These are phyloP conservation scores for Brassica hybrid DNA, from an alignment of 441 rosid genomes.

Conservation along the genomic window DNA sequence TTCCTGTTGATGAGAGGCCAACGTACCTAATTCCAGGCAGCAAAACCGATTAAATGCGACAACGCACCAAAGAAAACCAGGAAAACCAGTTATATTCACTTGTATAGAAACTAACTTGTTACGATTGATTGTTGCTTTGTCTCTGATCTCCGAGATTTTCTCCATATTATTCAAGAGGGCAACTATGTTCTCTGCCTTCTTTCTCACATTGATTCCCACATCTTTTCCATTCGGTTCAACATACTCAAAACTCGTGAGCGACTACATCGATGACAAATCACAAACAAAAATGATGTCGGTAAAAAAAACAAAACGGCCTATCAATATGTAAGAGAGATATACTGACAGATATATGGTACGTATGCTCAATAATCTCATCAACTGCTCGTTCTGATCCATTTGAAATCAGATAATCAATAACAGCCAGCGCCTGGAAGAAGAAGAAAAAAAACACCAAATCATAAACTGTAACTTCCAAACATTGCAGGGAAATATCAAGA, in stretches of 20 bases:
- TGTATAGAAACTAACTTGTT: slow-evolving; percentile 72
- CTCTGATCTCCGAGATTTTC: slow-evolving; percentile 87
- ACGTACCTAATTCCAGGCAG: slow-evolving; percentile 57
- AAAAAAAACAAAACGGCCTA: slow-evolving; percentile 19
- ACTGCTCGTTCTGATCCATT: slow-evolving; percentile 97
- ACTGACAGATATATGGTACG: slow-evolving; percentile 94
- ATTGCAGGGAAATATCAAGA: slow-evolving; percentile 14
- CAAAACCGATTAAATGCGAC: neutral
- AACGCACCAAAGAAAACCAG: neutral
- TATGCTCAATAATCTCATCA: slow-evolving; percentile 95
- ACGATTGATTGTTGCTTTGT: slow-evolving; percentile 87
- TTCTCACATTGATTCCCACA: slow-evolving; percentile 91
- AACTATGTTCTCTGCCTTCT: slow-evolving; percentile 87
- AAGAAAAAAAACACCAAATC: slow-evolving; percentile 8
- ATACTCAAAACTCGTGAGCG: slow-evolving; percentile 88
- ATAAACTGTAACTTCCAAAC: slow-evolving; percentile 10
- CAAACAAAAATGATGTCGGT: slow-evolving; percentile 36
- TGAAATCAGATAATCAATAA: slow-evolving; percentile 89
- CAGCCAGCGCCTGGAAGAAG: slow-evolving; percentile 78
- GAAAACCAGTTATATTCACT: neutral
- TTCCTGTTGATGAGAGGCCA: slow-evolving; percentile 92
- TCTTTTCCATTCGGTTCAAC: slow-evolving; percentile 97
- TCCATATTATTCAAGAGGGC: slow-evolving; percentile 80
- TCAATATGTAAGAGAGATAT: slow-evolving; percentile 5
- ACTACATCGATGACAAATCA: slow-evolving; percentile 50